Percentiles rank a stretch among this genome's conserved stretches.
These are phyloP conservation scores for Lentinula edodes DNA, from an alignment of 768 basidiomycete species.

Conservation along the genomic window DNA sequence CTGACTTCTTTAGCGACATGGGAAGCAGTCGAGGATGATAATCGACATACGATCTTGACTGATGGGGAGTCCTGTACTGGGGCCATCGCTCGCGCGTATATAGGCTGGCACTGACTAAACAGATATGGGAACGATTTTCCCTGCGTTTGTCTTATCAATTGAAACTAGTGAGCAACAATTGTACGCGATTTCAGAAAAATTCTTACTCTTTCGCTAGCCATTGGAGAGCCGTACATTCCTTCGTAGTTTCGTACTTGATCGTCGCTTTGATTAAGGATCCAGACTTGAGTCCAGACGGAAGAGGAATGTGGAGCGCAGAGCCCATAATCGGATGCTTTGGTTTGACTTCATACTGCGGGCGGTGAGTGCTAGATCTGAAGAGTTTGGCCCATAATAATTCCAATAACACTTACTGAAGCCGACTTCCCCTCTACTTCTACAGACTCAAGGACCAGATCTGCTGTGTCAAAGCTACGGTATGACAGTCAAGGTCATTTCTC, in stretches of 20 bases:
- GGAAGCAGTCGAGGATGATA: background rate
- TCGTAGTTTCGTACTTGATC: conserved; percentile 69
- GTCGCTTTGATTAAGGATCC: conserved; percentile 49
- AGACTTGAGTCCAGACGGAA: conserved; percentile 36
- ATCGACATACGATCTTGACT: conserved; percentile 64
- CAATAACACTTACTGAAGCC: conserved; percentile 35
- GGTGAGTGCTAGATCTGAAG: too few species aligned
- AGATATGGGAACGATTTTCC: conserved; percentile 82
- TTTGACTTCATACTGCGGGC: conserved; percentile 44
- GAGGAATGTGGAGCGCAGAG: conserved; percentile 58
- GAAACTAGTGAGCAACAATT: background rate
- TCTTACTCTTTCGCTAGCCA: conserved; percentile 78
- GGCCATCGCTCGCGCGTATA: conserved; percentile 74
- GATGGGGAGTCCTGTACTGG: conserved; percentile 89
- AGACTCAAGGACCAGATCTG: conserved; percentile 53
- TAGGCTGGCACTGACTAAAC: conserved; percentile 93
- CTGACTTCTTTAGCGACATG: conserved; percentile 24
- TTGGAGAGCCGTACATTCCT: conserved; percentile 71
- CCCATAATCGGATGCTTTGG: conserved; percentile 70
- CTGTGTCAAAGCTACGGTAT: conserved; percentile 67
- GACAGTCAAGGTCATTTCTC: background rate
- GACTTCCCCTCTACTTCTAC: conserved; percentile 47
- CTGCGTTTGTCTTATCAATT: conserved; percentile 63
- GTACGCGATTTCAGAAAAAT: background rate
- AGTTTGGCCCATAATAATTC: background rate